These are phyloP conservation scores for Achlya hypogyna DNA, from an alignment of 352 stramenopile species.

Conservation along the genomic window DNA sequence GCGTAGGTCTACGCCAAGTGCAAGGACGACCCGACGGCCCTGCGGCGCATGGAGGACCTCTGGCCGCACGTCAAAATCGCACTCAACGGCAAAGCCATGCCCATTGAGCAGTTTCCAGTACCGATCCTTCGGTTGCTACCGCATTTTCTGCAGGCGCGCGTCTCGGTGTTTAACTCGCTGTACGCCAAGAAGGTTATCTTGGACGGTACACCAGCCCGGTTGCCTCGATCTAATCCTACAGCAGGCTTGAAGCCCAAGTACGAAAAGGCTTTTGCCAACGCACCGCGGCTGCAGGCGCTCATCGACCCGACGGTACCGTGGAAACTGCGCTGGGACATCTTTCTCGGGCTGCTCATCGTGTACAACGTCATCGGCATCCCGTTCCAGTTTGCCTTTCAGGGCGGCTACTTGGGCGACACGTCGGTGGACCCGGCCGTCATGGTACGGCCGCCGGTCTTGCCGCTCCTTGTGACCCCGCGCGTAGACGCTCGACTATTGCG, in stretches of 20 bases:
- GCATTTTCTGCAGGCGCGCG: not conserved
- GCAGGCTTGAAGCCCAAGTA: not conserved
- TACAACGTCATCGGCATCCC: constrained; percentile 21
- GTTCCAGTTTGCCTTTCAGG: constrained; percentile 18
- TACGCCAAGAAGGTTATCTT: constrained; percentile 12
- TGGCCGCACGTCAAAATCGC: constrained; percentile 10
- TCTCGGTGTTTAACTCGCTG: constrained; percentile 12
- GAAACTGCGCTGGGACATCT: constrained; percentile 16
- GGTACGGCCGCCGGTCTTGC: not conserved
- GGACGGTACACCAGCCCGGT: not conserved
- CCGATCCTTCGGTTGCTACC: not conserved
- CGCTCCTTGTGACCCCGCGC: not conserved
- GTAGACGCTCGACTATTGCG: constrained; percentile 46
- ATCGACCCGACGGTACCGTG: not conserved
- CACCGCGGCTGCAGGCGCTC: not conserved
- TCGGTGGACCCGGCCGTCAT: not conserved
- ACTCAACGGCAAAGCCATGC: constrained; percentile 1
- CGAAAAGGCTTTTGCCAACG: not conserved
- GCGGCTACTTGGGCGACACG: not conserved
- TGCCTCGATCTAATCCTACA: not conserved
- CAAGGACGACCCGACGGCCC: constrained; percentile 1
- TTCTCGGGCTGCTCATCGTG: constrained; percentile 15
- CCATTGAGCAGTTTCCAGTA: constrained; percentile 12
- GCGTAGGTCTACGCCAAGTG: constrained; percentile 2
- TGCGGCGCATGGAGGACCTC: constrained; percentile 1